Evolutionary conservation across 257 asterid genomes (phyloP).

Genomic region (Henckelia pumila): DNA sequence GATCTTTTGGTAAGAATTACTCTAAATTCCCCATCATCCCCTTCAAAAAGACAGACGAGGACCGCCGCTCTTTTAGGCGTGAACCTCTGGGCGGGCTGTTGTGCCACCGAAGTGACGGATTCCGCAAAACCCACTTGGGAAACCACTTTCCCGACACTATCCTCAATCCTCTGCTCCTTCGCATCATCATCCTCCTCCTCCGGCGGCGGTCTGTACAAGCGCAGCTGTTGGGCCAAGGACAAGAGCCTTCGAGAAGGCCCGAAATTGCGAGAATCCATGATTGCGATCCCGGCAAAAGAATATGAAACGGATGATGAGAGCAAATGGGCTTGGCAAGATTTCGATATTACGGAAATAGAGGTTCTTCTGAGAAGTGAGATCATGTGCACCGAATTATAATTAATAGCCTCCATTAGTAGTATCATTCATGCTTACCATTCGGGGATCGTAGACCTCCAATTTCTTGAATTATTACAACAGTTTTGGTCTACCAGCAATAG

Average conservation of each 20-base stretch:
- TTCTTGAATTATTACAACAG: background rate
- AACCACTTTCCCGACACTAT: conserved; percentile 67
- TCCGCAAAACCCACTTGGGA: conserved; percentile 80
- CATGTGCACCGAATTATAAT: conserved; percentile 32
- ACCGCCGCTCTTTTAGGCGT: conserved; percentile 91
- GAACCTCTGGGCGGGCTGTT: conserved; percentile 45
- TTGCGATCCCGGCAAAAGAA: conserved; percentile 32
- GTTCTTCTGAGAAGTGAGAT: conserved; percentile 47
- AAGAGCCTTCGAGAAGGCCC: conserved; percentile 42
- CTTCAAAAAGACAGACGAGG: conserved; percentile 84
- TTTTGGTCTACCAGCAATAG: background rate
- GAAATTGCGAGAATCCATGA: conserved; percentile 45
- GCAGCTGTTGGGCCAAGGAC: conserved; percentile 68
- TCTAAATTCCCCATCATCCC: conserved; percentile 65
- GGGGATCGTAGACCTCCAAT: background rate
- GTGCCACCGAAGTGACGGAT: conserved; percentile 60
- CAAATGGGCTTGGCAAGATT: conserved; percentile 17
- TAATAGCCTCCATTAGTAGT: background rate
- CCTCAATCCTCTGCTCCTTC: conserved; percentile 63
- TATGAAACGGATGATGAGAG: conserved; percentile 24
- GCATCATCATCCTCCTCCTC: conserved; percentile 41
- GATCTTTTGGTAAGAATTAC: conserved; percentile 93
- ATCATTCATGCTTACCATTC: background rate
- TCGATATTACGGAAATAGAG: conserved; percentile 29
- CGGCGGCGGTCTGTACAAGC: conserved; percentile 62